Evolutionary conservation across 2,329 filamentous ascomycete genomes (phyloP).

Genomic region (Sporothrix humicola): DNA sequence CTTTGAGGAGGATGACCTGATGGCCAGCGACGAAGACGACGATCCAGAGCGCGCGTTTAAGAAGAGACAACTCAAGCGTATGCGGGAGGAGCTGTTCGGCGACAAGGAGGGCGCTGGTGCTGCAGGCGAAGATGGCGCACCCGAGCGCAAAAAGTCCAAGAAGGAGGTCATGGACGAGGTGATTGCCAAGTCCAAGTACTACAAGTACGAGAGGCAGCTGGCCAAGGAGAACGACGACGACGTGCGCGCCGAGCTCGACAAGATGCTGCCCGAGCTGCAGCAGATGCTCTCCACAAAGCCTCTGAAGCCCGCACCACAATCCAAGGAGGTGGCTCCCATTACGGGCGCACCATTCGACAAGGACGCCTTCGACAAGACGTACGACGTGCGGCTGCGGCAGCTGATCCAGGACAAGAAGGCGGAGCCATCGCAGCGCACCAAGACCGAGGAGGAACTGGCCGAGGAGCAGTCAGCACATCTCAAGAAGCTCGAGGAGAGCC

Average conservation of each 20-base stretch:
- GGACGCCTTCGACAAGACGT: conserved; percentile 78
- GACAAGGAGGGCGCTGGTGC: conserved; percentile 47
- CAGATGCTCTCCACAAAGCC: conserved; percentile 64
- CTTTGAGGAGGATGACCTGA: conserved; percentile 78
- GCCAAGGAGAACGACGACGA: conserved; percentile 94
- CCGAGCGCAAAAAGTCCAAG: conserved; percentile 90
- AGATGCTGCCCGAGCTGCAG: conserved; percentile 78
- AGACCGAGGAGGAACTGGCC: conserved; percentile 85
- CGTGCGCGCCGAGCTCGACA: conserved; percentile 80
- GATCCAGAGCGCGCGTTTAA: conserved; percentile 66
- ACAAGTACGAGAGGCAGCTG: conserved; percentile 93
- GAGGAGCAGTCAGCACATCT: conserved; percentile 78
- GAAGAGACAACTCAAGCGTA: conserved; percentile 62
- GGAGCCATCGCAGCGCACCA: conserved; percentile 82
- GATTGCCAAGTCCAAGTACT: conserved; percentile 93
- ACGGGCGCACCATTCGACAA: conserved; percentile 58
- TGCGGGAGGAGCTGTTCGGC: conserved; percentile 53
- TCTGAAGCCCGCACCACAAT: conserved; percentile 34
- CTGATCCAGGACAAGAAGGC: conserved; percentile 84
- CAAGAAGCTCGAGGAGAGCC: conserved; percentile 80
- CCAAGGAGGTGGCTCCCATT: conserved; percentile 37
- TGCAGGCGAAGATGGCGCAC: conserved; percentile 58
- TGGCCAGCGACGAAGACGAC: conserved; percentile 62
- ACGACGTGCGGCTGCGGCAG: conserved; percentile 82
- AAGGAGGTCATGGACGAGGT: conserved; percentile 98